A percentile compares a stretch with the other conserved stretches of the same genome.
phyloP scores from a whole-genome alignment of 805 yeast species.

The Metschnikowia drakensbergensis region DNA sequence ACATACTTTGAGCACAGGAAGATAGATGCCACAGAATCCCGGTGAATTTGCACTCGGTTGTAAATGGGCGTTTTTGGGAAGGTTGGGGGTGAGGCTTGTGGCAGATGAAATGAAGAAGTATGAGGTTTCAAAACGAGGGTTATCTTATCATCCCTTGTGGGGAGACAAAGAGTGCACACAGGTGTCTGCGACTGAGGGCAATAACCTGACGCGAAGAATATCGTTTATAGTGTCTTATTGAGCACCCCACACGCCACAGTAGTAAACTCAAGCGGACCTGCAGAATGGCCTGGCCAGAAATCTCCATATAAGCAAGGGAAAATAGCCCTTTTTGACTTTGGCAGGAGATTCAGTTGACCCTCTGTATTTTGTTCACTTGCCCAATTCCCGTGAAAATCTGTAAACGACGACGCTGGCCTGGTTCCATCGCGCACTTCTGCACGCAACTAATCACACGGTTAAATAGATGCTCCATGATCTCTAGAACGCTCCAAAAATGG shows the following conservation, averaged over 20 bases:
- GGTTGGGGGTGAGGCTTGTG: neutral
- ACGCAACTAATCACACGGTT: neutral
- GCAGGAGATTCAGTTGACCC: too few species aligned
- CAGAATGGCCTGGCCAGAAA: too few species aligned
- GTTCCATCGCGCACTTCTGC: neutral
- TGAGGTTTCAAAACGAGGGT: constrained; percentile 4
- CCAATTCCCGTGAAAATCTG: neutral
- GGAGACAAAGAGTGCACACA: constrained; percentile 12
- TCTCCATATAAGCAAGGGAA: too few species aligned
- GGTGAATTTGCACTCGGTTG: neutral
- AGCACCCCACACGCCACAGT: too few species aligned
- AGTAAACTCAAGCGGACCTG: too few species aligned
- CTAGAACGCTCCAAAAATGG: constrained; percentile 15
- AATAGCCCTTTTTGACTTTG: too few species aligned
- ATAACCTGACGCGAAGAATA: neutral
- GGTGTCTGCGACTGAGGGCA: constrained; percentile 1
- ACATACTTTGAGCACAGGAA: constrained; percentile 3
- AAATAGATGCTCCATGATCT: constrained; percentile 10
- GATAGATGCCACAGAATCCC: neutral
- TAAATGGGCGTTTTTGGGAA: neutral
- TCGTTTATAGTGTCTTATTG: too few species aligned
- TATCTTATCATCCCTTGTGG: constrained; percentile 18
- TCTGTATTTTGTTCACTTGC: neutral
- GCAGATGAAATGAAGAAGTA: constrained; percentile 1
- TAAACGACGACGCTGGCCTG: neutral